Percentiles rank a stretch among this genome's conserved stretches.
Conservation (phyloP, 768 basidiomycete species). For the Suillus placidus region DNA sequence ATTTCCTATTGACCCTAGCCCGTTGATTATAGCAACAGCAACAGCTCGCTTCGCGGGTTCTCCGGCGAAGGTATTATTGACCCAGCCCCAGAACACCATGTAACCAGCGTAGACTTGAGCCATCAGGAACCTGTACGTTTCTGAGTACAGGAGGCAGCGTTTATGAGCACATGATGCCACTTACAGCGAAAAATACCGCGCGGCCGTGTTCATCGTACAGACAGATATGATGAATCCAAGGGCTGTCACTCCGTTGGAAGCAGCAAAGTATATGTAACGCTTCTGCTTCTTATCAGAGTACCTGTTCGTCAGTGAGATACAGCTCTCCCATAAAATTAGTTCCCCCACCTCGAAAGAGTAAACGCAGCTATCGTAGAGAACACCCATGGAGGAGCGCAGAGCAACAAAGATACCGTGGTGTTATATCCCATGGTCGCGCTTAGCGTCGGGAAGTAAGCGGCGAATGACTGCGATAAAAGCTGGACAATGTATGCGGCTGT, state of each 20-base stretch:
- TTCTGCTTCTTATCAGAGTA: slow-evolving; percentile 72
- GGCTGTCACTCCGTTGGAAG: slow-evolving; percentile 55
- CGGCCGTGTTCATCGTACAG: slow-evolving; percentile 58
- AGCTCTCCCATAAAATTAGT: neutral
- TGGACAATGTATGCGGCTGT: slow-evolving; percentile 22
- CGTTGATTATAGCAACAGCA: slow-evolving; percentile 76
- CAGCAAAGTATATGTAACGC: slow-evolving; percentile 65
- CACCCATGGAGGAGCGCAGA: slow-evolving; percentile 44
- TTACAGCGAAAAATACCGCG: slow-evolving; percentile 66
- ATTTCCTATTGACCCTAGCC: slow-evolving; percentile 79
- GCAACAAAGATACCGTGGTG: slow-evolving; percentile 42
- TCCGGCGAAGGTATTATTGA: slow-evolving; percentile 60
- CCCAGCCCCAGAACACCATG: slow-evolving; percentile 56
- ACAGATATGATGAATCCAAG: slow-evolving; percentile 66
- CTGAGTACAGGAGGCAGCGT: neutral
- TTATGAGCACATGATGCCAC: slow-evolving; percentile 17
- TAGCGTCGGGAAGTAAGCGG: slow-evolving; percentile 30
- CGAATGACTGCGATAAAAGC: slow-evolving; percentile 24
- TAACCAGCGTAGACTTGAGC: slow-evolving; percentile 70
- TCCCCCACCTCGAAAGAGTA: slow-evolving; percentile 8
- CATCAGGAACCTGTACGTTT: slow-evolving; percentile 60
- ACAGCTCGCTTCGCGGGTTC: slow-evolving; percentile 82
- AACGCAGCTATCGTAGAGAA: slow-evolving; percentile 38
- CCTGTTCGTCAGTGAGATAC: slow-evolving; percentile 28
- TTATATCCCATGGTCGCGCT: slow-evolving; percentile 38